phyloP scores from a whole-genome alignment of 192 early-diverging fungal genomes.

The Rhizoclosmatium sp. region DNA sequence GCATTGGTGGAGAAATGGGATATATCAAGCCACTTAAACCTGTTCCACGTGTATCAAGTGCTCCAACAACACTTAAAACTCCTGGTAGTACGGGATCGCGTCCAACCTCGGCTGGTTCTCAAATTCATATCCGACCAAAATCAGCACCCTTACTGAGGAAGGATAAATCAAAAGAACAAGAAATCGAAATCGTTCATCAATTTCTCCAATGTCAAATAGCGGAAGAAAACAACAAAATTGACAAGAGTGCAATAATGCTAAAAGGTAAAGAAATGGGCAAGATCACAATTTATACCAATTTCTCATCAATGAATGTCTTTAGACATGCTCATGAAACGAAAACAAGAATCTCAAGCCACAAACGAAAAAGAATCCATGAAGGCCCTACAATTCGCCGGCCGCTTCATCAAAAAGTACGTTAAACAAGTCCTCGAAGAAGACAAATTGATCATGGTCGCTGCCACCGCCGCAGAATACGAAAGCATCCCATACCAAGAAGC shows the following conservation, averaged over 20 bases:
- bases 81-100: background rate
- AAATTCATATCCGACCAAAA: background rate
- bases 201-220: background rate
- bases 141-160: background rate
- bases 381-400: background rate
- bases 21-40: background rate
- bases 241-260: background rate
- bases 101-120: background rate
- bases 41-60: background rate
- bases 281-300: background rate
- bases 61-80: background rate
- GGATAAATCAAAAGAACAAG: background rate
- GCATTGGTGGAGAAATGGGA: background rate
- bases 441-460: background rate
- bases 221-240: background rate
- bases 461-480: background rate
- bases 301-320: background rate
- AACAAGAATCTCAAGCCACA: background rate
- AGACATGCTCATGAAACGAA: background rate
- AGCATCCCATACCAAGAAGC: background rate
- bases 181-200: background rate
- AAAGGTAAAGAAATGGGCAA: background rate
- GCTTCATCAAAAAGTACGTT: background rate
- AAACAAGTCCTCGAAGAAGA: background rate
- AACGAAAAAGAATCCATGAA: background rate